Base-by-base conservation (phyloP, 1,284 basidiomycete genomes). In the Ceratobasidium sp. region DNA sequence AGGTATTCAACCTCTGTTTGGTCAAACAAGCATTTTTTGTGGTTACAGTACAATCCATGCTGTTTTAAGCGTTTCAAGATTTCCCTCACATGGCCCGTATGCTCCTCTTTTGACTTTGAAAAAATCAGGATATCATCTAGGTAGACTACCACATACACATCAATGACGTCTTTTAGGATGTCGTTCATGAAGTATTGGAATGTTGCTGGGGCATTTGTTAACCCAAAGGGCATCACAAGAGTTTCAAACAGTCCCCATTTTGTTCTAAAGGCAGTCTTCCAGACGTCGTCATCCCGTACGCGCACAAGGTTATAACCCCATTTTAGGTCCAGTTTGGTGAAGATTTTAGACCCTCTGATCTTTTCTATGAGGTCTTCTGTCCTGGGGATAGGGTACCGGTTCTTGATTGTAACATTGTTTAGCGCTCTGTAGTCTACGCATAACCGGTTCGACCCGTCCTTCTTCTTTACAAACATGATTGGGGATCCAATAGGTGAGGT, bases 41-140 rank as follows among this genome's bases (percentile, higher is more conserved):
- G 12, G 48, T 83, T 83, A 15, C 80, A 75, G 44, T 33, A 73
- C 7, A 80, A 66, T 26, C 69, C 59, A 75, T 78, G n/a, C n/a
- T 79, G 33, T 4, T 77, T 33, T 3, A 83, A 78, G 2, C 78
- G 38, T 23, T 50, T 2, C 15, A 84, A 74, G n/a, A 84, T 82
- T 50, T 77, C n/a, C 4, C 52, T 44, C n/a, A 84, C 81, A 54
- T 84, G 82, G 12, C 28, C 4, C 0, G 44, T 9, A 64, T 85
- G 84, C 6, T 83, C 79, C 10, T 88, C 86, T 46, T 84, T 84
- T 13, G 84, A 86, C 0, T 85, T 82, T 3, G 87, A 87, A 54
- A 82, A 70, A 20, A 70, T 70, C 6, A 70, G 67, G 48, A 54
- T 70, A 13, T 56, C 67, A 44, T 83, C 82, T 2, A 83, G 62